phyloP scores from a whole-genome alignment of 352 stramenopile genomes.

The Phytophthora rubi region DNA sequence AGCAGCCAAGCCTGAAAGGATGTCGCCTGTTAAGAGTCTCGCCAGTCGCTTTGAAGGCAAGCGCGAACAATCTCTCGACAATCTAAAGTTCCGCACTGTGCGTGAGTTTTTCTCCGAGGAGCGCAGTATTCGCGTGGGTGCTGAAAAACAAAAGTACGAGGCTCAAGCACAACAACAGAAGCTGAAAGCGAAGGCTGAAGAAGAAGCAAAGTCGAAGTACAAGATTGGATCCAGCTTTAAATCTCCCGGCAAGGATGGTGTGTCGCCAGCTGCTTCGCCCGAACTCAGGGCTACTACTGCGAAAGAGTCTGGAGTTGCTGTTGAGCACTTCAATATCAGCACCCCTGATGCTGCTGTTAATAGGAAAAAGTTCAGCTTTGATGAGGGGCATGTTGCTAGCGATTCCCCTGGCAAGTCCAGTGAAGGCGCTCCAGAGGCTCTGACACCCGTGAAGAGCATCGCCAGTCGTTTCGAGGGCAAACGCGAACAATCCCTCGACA shows the following conservation, averaged over 20 bases:
- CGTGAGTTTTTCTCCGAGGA: slow-evolving; percentile 48
- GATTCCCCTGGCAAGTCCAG: slow-evolving; percentile 27
- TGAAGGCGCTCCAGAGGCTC: slow-evolving; percentile 13
- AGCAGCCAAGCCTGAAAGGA: slow-evolving; percentile 23
- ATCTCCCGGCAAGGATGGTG: slow-evolving; percentile 24
- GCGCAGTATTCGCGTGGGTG: slow-evolving; percentile 41
- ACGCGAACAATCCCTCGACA: slow-evolving; percentile 65
- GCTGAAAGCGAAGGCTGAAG: slow-evolving; percentile 37
- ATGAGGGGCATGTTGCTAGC: slow-evolving; percentile 13
- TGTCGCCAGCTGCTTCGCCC: neutral
- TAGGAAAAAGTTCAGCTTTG: slow-evolving; percentile 27
- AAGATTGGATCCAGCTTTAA: slow-evolving; percentile 28
- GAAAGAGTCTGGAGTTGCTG: neutral
- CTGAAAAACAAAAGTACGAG: slow-evolving; percentile 50
- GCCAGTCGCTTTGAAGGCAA: slow-evolving; percentile 50
- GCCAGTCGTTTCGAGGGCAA: slow-evolving; percentile 72
- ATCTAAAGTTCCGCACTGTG: slow-evolving; percentile 47
- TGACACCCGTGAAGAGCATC: slow-evolving; percentile 65
- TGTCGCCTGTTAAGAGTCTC: slow-evolving; percentile 48
- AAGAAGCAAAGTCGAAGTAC: slow-evolving; percentile 42
- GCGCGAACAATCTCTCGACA: slow-evolving; percentile 43
- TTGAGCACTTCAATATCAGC: slow-evolving; percentile 7
- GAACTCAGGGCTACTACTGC: neutral
- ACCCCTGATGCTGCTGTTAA: slow-evolving; percentile 21
- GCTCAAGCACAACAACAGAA: slow-evolving; percentile 40